Base-by-base conservation (phyloP, 768 basidiomycete species). In the Auriscalpium microsporum region DNA sequence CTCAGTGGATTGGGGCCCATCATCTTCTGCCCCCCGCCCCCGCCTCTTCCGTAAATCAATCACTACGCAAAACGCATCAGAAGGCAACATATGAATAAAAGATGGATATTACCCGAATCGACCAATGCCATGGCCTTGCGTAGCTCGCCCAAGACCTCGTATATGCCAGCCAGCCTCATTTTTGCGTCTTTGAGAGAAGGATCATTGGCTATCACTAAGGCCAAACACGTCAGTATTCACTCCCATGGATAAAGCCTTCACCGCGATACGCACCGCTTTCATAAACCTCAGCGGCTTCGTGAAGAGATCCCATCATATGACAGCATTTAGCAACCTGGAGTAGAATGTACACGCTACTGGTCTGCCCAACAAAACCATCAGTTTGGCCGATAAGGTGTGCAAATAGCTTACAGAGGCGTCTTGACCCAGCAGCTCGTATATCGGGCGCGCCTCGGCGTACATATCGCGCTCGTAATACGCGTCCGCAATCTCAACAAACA, bases 121-220 rank as follows among this genome's bases (percentile, higher is more conserved):
- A 94, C 87, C 0, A 96, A 71, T 8, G 88, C 84, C 0, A 96
- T 75, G 0, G 95, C 95, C 64, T 86, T 86, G 14, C 83, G 75
- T 1, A 87, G 83, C 59, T 93, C 82, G 45, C 87, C 83, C 60
- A 86, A 71, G 10, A 90, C 83, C 68, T 99, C 95, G 60, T 92
- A 90, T 13, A 94, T 81, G 59, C 90, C 90, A 0, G 94, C 95
- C 0, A 97, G 77, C 58, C 90, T 87, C 79, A 94, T 84, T 68
- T 92, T 93, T 28, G 85, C 86, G 33, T 94, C 89, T 62, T 83
- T 81, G 61, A 90, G 80, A 0, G 77, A 76, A 0, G 90, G 85
- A 65, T 94, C 88, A 1, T 80, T 81, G 4, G 78, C 73, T 16
- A 87, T 75, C 34, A 94, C 94, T 95, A 60, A 7, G 42, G n/a